phyloP scores from a whole-genome alignment of 768 basidiomycete species.

The Podaxis sp. region DNA sequence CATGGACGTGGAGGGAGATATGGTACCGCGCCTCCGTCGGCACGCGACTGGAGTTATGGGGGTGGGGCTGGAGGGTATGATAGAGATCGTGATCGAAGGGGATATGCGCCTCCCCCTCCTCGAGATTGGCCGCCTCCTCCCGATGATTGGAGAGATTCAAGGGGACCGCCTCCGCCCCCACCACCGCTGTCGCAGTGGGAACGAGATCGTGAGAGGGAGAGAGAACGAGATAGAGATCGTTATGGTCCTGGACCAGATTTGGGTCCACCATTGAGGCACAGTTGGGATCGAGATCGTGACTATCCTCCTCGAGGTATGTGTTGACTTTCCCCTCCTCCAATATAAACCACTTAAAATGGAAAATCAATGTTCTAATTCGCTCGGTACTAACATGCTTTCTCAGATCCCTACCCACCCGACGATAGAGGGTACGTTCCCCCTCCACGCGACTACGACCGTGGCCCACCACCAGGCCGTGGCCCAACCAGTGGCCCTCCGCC shows the following conservation, averaged over 20 bases:
- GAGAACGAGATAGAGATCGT: not conserved
- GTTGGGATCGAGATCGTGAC: not conserved
- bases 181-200: conserved; percentile 12
- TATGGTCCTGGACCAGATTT: not conserved
- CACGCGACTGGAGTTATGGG: conserved; percentile 29
- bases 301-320: not conserved
- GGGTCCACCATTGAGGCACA: not conserved
- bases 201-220: conserved; percentile 9
- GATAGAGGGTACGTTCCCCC: not conserved
- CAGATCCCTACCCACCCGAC: not conserved
- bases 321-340: not conserved
- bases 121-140: conserved; percentile 33
- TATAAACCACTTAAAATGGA: too few relatives aligned
- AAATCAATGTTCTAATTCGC: too few relatives aligned
- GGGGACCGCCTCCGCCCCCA: conserved; percentile 11
- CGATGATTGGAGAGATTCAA: conserved; percentile 6
- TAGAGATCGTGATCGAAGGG: conserved; percentile 26
- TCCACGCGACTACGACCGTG: not conserved
- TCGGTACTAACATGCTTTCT: not conserved
- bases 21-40: conserved; percentile 15
- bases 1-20: conserved; percentile 5
- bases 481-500: not conserved
- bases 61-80: conserved; percentile 17
- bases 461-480: not conserved
- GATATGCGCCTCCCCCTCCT: conserved; percentile 31